Conservation (phyloP, 169 alveolate genomes). For the Plasmodium cynomolgi region DNA sequence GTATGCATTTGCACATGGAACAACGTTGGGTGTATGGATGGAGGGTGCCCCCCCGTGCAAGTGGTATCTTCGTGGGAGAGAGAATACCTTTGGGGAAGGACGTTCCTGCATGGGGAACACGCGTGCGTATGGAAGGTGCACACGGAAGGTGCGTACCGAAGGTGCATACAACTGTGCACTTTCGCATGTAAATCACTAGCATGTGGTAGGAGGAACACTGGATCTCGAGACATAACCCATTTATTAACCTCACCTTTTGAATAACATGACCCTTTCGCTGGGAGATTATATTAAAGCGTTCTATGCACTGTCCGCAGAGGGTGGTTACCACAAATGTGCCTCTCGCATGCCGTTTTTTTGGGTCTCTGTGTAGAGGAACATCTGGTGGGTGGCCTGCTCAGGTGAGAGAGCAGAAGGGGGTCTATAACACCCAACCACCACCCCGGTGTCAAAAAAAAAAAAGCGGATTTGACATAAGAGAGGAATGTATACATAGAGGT, state of each 20-base stretch:
- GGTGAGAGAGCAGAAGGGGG: neutral
- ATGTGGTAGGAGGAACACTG: neutral
- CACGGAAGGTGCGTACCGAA: neutral
- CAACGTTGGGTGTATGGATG: neutral
- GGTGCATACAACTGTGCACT: neutral
- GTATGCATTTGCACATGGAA: neutral
- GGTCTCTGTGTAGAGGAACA: neutral
- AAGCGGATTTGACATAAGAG: neutral
- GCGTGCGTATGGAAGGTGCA: neutral
- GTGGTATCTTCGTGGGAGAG: neutral
- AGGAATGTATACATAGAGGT: neutral
- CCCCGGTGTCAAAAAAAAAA: neutral
- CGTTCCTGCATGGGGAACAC: neutral
- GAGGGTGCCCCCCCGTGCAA: neutral
- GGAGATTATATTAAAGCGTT: neutral
- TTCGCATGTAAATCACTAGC: neutral
- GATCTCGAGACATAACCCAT: neutral
- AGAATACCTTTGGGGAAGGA: neutral
- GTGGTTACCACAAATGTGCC: neutral
- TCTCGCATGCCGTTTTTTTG: neutral
- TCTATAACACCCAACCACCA: neutral
- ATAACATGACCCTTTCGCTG: neutral
- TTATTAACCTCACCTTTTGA: neutral
- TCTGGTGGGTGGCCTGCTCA: neutral
- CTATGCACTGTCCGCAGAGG: neutral